Base-by-base conservation (phyloP, 257 asterid species). In the Galeopsis tetrahit region DNA sequence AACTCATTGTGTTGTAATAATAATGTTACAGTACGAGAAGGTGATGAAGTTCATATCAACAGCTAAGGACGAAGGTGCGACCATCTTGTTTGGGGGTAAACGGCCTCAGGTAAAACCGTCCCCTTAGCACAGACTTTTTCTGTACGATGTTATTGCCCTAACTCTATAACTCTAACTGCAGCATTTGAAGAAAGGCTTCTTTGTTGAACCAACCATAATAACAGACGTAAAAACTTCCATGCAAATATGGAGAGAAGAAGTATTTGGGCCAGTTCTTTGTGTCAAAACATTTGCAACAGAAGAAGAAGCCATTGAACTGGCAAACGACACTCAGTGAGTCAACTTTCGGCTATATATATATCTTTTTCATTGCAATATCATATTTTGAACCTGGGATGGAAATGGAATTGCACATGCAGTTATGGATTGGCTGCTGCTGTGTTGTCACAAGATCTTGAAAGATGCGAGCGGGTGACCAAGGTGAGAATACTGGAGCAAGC, bases 161-260 rank as follows among this genome's bases (percentile, higher is more conserved):
- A 77, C 73, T 63, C 48, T 28, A 10, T 8, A 42, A 33, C 62
- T 67, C 35, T 17, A 68, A 33, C 55, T 82, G 79, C 92, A 90
- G 97, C 94, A 93, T 76, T 82, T 89, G 62, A 82, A 84, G 80
- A 93, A 88, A 79, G 98, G 98, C 56, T 93, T 70, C 82, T 93
- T 79, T 52, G 42, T 93, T 43, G 76, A 79, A 75, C 98, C 97
- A 52, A 88, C 96, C 7, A 81, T 93, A 28, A 81, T 93, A 66
- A 83, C 89, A 11, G 85, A 93, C 63, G 92, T 93, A 68, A 82
- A 76, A 66, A 87, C 95, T 28, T 80, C 93, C 63, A 93, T 93
- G 98, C 95, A 93, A 89, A 90, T 93, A 46, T 90, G 98, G 98
- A 83, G 84, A 78, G 98, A 93, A 79, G 98, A 93, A 83, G 98